These are phyloP conservation scores for Mycena belliarum DNA, from an alignment of 768 basidiomycete genomes.

Conservation along the genomic window DNA sequence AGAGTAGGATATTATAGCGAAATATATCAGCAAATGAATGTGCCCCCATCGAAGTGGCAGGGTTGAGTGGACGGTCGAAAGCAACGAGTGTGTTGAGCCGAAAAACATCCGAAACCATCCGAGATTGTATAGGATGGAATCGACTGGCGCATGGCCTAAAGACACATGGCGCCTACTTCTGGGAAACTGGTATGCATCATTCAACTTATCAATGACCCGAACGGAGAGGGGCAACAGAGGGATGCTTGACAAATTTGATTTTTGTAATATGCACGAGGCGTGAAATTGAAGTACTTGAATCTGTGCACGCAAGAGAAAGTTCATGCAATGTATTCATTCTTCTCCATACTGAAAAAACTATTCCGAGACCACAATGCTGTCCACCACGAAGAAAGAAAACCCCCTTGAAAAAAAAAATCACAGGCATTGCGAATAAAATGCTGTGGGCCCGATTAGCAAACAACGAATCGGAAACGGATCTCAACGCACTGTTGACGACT, in stretches of 20 bases:
- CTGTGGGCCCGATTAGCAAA: neutral
- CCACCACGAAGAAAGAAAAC: no score
- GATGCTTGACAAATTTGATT: neutral
- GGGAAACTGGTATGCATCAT: neutral
- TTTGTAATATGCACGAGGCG: neutral
- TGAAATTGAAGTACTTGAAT: no score
- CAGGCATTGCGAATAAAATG: neutral
- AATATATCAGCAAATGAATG: no score
- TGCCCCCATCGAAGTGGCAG: no score
- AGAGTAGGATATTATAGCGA: no score
- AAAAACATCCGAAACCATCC: constrained; percentile 7
- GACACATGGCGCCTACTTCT: neutral
- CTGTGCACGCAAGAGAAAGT: no score
- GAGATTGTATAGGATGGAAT: neutral
- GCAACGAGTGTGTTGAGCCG: neutral
- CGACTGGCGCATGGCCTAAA: no score
- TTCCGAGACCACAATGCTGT: no score
- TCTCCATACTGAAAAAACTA: no score
- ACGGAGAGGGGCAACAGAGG: neutral
- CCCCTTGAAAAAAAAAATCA: no score
- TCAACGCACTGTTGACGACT: neutral
- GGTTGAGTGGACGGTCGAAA: no score
- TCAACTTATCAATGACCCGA: neutral
- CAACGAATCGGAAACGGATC: neutral
- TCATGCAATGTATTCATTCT: neutral